Conservation (phyloP, 1,139 yeast species). For the Candida pseudoviswanathii region DNA sequence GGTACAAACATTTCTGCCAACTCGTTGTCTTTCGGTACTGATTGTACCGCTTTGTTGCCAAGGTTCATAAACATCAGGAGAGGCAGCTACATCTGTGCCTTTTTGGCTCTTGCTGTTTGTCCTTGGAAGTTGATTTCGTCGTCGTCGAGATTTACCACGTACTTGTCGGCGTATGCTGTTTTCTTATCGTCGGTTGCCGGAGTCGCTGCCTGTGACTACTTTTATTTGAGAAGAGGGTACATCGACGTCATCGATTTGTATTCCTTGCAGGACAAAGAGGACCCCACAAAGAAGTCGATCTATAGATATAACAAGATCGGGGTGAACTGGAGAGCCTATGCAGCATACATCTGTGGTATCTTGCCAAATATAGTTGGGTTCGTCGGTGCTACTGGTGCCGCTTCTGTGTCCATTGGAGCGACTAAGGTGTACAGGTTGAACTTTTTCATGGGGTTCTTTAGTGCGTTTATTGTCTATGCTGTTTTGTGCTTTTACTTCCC, state of each 20-base stretch:
- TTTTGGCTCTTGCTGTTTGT: constrained; percentile 73
- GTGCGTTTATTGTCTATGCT: constrained; percentile 55
- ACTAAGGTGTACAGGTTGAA: constrained; percentile 68
- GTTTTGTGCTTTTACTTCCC: constrained; percentile 57
- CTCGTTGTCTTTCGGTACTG: constrained; percentile 88
- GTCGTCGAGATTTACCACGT: constrained; percentile 78
- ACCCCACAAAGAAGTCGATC: constrained; percentile 30
- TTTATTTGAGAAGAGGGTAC: constrained; percentile 72
- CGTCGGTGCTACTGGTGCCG: constrained; percentile 74
- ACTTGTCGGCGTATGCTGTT: constrained; percentile 82
- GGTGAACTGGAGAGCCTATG: constrained; percentile 78
- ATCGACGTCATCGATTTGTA: constrained; percentile 67
- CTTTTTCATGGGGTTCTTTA: constrained; percentile 72
- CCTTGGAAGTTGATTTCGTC: constrained; percentile 87
- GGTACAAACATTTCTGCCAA: constrained; percentile 94
- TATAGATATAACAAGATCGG: constrained; percentile 69
- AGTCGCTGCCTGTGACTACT: constrained; percentile 76
- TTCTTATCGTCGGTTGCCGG: constrained; percentile 89
- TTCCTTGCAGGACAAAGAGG: constrained; percentile 39
- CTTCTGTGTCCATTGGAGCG: constrained; percentile 75
- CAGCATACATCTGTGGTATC: constrained; percentile 72
- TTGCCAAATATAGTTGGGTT: constrained; percentile 86
- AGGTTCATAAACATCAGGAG: constrained; percentile 79
- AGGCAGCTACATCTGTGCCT: constrained; percentile 79
- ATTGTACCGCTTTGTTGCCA: constrained; percentile 82